Base-by-base conservation (phyloP, 2,329 filamentous ascomycete genomes). In the Cordyceps pruinosa region DNA sequence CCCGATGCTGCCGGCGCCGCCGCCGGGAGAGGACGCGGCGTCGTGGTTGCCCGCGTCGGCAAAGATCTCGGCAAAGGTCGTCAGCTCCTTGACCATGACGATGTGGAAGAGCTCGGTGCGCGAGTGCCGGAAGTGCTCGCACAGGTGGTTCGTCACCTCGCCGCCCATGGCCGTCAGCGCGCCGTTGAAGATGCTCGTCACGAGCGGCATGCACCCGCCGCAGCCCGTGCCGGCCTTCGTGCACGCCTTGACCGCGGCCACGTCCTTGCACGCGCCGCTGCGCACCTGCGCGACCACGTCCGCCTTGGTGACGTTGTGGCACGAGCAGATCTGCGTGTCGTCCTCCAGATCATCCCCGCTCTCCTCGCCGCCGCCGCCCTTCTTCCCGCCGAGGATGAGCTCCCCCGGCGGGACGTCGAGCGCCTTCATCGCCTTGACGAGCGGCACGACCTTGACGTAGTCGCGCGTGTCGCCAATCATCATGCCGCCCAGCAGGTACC, bases 401-500 rank as follows among this genome's bases (percentile, higher is more conserved):
- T 96, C 85, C 49, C 87, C 84, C 0, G 91, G 91, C 0, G 89
- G 83, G 0, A 90, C 76, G 15, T 95, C 89, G 1, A 96, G 78
- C 60, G 79, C 77, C 69, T 92, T 95, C 67, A 90, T 88, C 62
- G 83, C 86, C 74, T 92, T 95, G 56, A 94, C 90, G 78, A 96
- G 85, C 1, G 89, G 88, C 1, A 95, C 89, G 23, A 96, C 75
- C 70, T 93, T 96, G 73, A 95, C 82, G 66, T 96, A 96, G 73
- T 96, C 91, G 61, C 83, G 87, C 0, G 90, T 95, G 66, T 96
- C 91, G 39, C 91, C 92, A 60, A 96, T 94, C 90, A 96, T 96
- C 90, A 96, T 96, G 4, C 91, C 92, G n/a, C 91, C 91, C 0
- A 96, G 82, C 1, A 96, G 76, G 65, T 93, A 93, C 69, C 95